These are phyloP conservation scores for Pyrenochaeta sp. DNA, from an alignment of 2,329 filamentous ascomycete species.

Conservation along the genomic window DNA sequence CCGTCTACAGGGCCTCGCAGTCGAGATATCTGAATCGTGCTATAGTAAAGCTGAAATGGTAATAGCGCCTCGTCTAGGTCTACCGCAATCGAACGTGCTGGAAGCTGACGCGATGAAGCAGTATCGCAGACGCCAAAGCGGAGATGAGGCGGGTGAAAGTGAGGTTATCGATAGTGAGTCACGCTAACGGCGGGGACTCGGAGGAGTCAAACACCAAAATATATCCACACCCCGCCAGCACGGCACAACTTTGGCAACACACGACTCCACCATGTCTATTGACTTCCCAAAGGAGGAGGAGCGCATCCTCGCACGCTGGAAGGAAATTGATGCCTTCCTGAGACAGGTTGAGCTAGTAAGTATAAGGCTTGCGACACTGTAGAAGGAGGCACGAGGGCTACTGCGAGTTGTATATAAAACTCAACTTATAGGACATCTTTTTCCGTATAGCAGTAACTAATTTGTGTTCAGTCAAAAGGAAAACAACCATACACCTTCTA, in stretches of 20 bases:
- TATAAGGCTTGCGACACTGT: background rate
- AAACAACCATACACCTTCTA: conserved; percentile 93
- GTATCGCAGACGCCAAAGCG: background rate
- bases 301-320: conserved; percentile 83
- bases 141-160: background rate
- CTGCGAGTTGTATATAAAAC: background rate
- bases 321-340: conserved; percentile 89
- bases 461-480: conserved; percentile 66
- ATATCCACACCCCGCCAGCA: conserved; percentile 39
- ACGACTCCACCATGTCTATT: conserved; percentile 72
- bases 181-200: conserved; percentile 23
- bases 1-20: no score
- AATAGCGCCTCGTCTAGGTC: background rate
- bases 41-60: background rate
- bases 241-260: conserved; percentile 24
- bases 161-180: conserved; percentile 36
- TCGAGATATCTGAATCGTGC: background rate
- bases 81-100: background rate
- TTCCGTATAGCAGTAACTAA: background rate
- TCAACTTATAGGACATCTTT: background rate
- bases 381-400: conserved; percentile 2
- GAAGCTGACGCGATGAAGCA: background rate
- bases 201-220: conserved; percentile 38
- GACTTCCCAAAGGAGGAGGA: conserved; percentile 94
- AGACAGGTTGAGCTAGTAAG: conserved; percentile 78